Base-by-base conservation (phyloP, 2,329 filamentous ascomycete species). In the Colletotrichum sp. region DNA sequence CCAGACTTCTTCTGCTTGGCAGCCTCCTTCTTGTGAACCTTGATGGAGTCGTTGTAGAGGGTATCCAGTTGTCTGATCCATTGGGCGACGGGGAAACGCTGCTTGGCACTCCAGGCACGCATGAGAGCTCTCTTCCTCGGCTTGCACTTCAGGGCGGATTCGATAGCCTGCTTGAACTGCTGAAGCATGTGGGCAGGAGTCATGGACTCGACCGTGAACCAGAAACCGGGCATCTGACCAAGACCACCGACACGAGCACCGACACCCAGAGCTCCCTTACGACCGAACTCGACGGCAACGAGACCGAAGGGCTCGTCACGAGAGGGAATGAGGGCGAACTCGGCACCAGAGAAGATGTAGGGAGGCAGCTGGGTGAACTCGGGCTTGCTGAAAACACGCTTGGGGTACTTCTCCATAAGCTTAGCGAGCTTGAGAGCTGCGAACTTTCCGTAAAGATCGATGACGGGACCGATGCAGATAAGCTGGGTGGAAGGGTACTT, bases 181-280 rank as follows among this genome's bases (percentile, higher is more conserved):
- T 90, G 89, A 70, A 93, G 85, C 59, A 93, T 84, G 84, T 94
- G 92, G 59, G 88, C 88, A 1, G 92, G 92, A 3, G 90, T 90
- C 8, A 89, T 92, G 0, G 91, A 93, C 81, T 94, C 92, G 72
- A 94, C 90, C 0, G 92, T 93, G 81, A 91, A 94, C 92, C 92
- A 94, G 90, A 92, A 93, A 28, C 92, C 92, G 24, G 92, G 92
- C 92, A 94, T 93, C 80, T 93, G 90, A n/a, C 92, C 92, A 26
- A 94, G 87, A 71, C 92, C 92, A 78, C 92, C 92, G 49, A 94
- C 92, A 70, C 92, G 88, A 49, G 92, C 91, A 62, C 92, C 92
- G 72, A 94, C 91, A 79, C 92, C 92, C 59, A 94, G 87, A 24
- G 92, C 92, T 79, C 92, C 92, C 81, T 94, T 93, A 28, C 92